phyloP scores from a whole-genome alignment of 192 early-diverging fungal species.

The Phlyctochytrium planicorne region DNA sequence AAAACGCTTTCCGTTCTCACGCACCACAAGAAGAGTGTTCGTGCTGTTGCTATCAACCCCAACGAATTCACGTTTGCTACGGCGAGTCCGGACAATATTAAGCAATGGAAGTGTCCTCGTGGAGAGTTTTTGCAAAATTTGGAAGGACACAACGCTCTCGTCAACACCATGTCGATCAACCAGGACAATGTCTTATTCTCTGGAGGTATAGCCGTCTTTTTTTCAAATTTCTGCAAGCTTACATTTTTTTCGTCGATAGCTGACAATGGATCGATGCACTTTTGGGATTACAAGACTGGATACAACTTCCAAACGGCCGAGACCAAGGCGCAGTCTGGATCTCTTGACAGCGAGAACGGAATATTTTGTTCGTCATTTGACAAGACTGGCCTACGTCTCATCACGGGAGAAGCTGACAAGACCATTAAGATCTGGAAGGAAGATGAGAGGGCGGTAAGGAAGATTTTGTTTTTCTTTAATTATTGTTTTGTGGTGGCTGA shows the following conservation, averaged over 20 bases:
- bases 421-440: conserved; percentile 98
- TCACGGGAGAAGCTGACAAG: conserved; percentile 99
- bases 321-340: conserved; percentile 91
- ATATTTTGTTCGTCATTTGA: conserved; percentile 97
- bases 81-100: conserved; percentile 82
- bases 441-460: conserved; percentile 69
- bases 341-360: conserved; percentile 92
- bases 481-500: neutral
- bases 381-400: conserved; percentile 86
- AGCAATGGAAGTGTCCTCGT: conserved; percentile 95
- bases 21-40: conserved; percentile 97
- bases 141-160: conserved; percentile 81
- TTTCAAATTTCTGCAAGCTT: neutral
- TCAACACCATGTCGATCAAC: conserved; percentile 88
- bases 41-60: conserved; percentile 88
- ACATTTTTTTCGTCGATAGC: conserved; percentile 36
- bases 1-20: conserved; percentile 92
- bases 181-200: conserved; percentile 91
- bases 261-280: conserved; percentile 95
- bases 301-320: conserved; percentile 91
- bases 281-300: conserved; percentile 96
- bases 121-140: conserved; percentile 96
- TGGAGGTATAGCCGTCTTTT: conserved; percentile 60
- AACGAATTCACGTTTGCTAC: conserved; percentile 92
- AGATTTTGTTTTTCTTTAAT: neutral